phyloP scores from a whole-genome alignment of 805 yeast genomes.

The Saccharomycodes ludwigii region DNA sequence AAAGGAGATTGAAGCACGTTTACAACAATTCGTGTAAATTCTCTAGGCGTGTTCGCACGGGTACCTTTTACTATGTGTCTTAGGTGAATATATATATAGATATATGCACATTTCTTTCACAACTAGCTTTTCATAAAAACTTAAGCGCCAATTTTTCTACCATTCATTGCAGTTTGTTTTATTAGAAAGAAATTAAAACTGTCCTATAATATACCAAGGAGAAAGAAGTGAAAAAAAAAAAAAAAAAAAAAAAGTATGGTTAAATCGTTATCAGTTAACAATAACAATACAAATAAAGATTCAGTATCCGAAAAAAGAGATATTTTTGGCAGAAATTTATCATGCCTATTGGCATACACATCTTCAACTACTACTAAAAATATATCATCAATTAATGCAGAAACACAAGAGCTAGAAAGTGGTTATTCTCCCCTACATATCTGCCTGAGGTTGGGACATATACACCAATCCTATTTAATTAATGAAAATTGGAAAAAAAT shows the following conservation, averaged over 20 bases:
- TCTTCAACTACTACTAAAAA: conserved; percentile 12
- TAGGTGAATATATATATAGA: no score
- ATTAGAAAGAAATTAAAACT: background rate
- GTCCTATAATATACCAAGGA: background rate
- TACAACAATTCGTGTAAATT: no score
- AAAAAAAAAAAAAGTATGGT: conserved; percentile 5
- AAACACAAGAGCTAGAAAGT: conserved; percentile 53
- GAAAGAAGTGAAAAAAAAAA: conserved; percentile 6
- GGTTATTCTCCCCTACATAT: conserved; percentile 77
- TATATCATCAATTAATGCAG: conserved; percentile 24
- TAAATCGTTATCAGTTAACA: no score
- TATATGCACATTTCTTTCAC: no score
- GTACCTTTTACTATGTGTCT: no score
- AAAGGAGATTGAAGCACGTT: no score
- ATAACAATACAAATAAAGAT: no score
- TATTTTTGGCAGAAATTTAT: conserved; percentile 47
- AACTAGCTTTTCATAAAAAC: no score
- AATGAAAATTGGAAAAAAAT: conserved; percentile 16
- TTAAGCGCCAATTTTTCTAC: no score
- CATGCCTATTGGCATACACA: conserved; percentile 16
- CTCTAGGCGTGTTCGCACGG: no score
- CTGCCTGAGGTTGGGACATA: conserved; percentile 27
- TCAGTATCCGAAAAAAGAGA: conserved; percentile 43
- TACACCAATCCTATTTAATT: conserved; percentile 19
- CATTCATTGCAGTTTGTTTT: conserved; percentile 1